Evolutionary conservation across 2,329 filamentous ascomycete genomes (phyloP).

Genomic region (Aspergillus quadricinctus): DNA sequence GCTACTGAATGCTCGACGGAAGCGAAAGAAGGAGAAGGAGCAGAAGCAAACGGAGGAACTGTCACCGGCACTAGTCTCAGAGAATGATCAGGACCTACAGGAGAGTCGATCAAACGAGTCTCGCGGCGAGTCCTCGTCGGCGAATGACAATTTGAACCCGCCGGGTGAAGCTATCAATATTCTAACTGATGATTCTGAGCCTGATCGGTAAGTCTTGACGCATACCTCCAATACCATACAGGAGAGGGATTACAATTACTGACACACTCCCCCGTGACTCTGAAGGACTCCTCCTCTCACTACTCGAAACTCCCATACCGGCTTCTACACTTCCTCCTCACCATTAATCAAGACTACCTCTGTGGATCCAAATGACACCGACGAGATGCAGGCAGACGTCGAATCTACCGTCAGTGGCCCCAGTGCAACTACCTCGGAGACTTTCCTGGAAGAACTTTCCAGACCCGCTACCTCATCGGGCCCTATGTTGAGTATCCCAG

Average conservation of each 20-base stretch:
- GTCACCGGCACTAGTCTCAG: slow-evolving; percentile 16
- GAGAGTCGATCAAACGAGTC: slow-evolving; percentile 22
- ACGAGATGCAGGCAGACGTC: slow-evolving; percentile 21
- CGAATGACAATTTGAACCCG: slow-evolving; percentile 17
- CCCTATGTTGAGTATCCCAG: slow-evolving; percentile 29
- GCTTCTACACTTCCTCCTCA: slow-evolving; percentile 65
- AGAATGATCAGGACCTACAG: slow-evolving; percentile 19
- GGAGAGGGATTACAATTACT: slow-evolving; percentile 25
- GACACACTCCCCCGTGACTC: slow-evolving; percentile 10
- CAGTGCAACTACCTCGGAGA: slow-evolving; percentile 36
- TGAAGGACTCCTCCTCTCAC: slow-evolving; percentile 46
- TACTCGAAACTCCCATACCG: slow-evolving; percentile 61
- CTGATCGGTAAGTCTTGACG: slow-evolving; percentile 33
- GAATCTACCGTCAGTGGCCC: slow-evolving; percentile 26
- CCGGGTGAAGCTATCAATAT: slow-evolving; percentile 24
- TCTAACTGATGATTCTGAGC: slow-evolving; percentile 36
- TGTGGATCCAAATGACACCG: slow-evolving; percentile 37
- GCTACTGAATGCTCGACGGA: slow-evolving; percentile 43
- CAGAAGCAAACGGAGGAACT: slow-evolving; percentile 20
- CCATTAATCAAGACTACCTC: slow-evolving; percentile 59
- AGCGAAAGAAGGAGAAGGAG: slow-evolving; percentile 41
- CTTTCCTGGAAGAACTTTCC: slow-evolving; percentile 34
- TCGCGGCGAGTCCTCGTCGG: slow-evolving; percentile 22
- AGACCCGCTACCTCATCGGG: slow-evolving; percentile 25
- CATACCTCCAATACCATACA: not conserved